phyloP scores from a whole-genome alignment of 164 flowering plant genomes.

The Nymphaea colorata region DNA sequence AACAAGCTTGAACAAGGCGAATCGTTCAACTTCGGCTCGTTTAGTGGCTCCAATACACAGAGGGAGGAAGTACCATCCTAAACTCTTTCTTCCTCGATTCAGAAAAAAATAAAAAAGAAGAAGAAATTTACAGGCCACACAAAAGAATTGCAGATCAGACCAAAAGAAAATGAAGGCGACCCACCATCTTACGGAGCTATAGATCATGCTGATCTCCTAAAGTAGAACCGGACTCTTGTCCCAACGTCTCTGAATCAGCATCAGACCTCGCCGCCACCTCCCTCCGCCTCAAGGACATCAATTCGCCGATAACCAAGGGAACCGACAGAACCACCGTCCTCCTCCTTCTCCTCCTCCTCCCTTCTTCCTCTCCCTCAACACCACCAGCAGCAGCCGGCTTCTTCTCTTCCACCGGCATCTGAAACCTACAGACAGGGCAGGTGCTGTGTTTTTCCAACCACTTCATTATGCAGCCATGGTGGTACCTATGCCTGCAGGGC shows the following conservation, averaged over 20 bases:
- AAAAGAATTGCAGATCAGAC: too few relatives aligned
- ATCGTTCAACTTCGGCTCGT: too few relatives aligned
- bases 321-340: neutral
- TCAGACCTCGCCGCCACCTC: neutral
- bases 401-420: conserved; percentile 40
- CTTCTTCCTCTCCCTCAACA: conserved; percentile 14
- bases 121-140: too few relatives aligned
- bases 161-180: too few relatives aligned
- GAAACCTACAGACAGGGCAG: conserved; percentile 80
- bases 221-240: neutral
- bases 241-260: neutral
- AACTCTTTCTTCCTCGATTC: too few relatives aligned
- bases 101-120: too few relatives aligned
- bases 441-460: conserved; percentile 90
- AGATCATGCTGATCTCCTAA: too few relatives aligned
- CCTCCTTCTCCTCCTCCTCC: conserved; percentile 29
- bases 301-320: neutral
- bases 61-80: too few relatives aligned
- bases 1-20: too few relatives aligned
- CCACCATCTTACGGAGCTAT: too few relatives aligned
- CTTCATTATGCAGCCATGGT: conserved; percentile 45
- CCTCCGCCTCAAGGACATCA: neutral
- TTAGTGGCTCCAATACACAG: too few relatives aligned
- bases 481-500: conserved; percentile 91
- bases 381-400: neutral